Percentiles rank a stretch among this genome's conserved stretches.
phyloP scores from a whole-genome alignment of 192 early-diverging fungal species.

The Kickxella alabastrina region DNA sequence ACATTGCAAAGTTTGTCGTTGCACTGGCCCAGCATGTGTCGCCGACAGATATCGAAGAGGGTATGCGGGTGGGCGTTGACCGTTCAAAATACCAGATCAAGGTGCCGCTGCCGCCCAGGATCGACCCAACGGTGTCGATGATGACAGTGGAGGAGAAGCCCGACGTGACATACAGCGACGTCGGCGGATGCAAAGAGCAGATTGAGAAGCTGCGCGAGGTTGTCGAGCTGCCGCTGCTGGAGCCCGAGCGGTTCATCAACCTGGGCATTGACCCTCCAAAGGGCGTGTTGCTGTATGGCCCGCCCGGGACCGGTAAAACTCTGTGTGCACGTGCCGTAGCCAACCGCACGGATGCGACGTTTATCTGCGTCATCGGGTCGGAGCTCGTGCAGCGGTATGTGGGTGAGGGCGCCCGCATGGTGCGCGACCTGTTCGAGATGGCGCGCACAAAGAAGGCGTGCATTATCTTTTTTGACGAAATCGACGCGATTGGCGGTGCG shows the following conservation, averaged over 20 bases:
- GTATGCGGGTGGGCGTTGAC: conserved; percentile 98
- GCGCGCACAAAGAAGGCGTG: conserved; percentile 99
- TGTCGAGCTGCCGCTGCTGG: conserved; percentile 93
- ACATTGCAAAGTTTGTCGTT: conserved; percentile 99
- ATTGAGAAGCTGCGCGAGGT: conserved; percentile 99
- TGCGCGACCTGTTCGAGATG: conserved; percentile 99
- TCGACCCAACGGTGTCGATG: conserved; percentile 98
- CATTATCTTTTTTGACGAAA: conserved; percentile 99
- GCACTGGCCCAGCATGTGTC: conserved; percentile 93
- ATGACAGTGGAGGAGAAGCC: conserved; percentile 99
- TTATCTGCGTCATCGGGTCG: conserved; percentile 99
- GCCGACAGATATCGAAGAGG: conserved; percentile 99
- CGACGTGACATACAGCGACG: conserved; percentile 98
- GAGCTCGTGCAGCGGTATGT: conserved; percentile 99
- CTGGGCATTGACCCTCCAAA: conserved; percentile 99
- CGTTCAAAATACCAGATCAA: conserved; percentile 99
- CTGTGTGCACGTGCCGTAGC: conserved; percentile 97
- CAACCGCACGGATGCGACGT: conserved; percentile 98
- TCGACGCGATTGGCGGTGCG: conserved; percentile 98
- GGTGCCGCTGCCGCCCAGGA: conserved; percentile 97
- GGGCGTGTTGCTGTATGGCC: conserved; percentile 96
- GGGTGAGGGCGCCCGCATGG: conserved; percentile 99
- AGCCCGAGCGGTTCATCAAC: conserved; percentile 95
- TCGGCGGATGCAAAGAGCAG: conserved; percentile 99
- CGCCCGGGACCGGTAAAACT: conserved; percentile 96